Conservation (phyloP, 805 yeast species). For the Kazachstania kunashirensis region DNA sequence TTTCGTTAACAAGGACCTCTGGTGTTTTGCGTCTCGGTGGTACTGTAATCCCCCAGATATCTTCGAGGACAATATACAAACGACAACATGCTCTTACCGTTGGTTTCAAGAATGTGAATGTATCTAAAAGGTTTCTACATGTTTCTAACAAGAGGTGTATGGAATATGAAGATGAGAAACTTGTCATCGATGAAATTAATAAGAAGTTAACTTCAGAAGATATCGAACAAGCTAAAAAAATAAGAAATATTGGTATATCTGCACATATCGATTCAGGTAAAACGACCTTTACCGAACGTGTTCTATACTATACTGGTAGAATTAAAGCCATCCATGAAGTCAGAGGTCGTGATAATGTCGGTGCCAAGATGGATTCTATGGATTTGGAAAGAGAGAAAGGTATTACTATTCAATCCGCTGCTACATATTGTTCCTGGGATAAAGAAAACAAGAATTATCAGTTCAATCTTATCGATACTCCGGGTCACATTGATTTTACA, state of each 20-base stretch:
- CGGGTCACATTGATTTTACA: slow-evolving; percentile 98
- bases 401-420: slow-evolving; percentile 97
- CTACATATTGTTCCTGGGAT: slow-evolving; percentile 95
- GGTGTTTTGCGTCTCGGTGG: too few species aligned
- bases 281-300: slow-evolving; percentile 97
- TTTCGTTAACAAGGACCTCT: too few species aligned
- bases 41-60: too few species aligned
- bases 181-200: slow-evolving; percentile 50
- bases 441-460: slow-evolving; percentile 61
- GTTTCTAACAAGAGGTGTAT: slow-evolving; percentile 9
- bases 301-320: slow-evolving; percentile 89
- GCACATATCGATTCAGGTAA: slow-evolving; percentile 98
- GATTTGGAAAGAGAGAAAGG: slow-evolving; percentile 98
- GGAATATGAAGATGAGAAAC: slow-evolving; percentile 68
- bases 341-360: slow-evolving; percentile 93
- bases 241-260: slow-evolving; percentile 94
- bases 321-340: slow-evolving; percentile 95
- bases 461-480: slow-evolving; percentile 94
- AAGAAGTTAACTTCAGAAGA: slow-evolving; percentile 42
- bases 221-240: slow-evolving; percentile 38
- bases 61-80: background rate
- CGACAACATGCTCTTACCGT: too few species aligned
- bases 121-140: slow-evolving; percentile 11
- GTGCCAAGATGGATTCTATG: slow-evolving; percentile 99
- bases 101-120: too few species aligned